Evolutionary conservation across 2,329 filamentous ascomycete species (phyloP).

Genomic region (Colletotrichum kahawae): DNA sequence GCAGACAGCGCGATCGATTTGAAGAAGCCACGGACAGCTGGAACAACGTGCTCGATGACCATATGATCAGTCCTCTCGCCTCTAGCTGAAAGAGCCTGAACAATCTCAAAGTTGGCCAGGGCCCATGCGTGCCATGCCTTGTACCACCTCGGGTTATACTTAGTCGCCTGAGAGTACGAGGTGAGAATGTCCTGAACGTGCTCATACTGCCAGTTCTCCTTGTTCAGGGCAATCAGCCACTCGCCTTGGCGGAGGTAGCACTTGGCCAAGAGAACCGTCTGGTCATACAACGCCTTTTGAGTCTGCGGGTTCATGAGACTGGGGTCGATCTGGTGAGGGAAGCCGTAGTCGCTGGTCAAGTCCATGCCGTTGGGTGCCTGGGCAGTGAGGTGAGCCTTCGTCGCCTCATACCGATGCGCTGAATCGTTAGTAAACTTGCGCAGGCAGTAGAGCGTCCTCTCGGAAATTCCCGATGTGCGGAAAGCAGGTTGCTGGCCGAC

Average conservation of each 20-base stretch:
- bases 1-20: slow-evolving; percentile 92
- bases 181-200: slow-evolving; percentile 86
- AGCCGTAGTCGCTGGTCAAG: slow-evolving; percentile 52
- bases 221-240: slow-evolving; percentile 87
- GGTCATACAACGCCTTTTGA: slow-evolving; percentile 61
- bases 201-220: slow-evolving; percentile 87
- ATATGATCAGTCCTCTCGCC: slow-evolving; percentile 61
- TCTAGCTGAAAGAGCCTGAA: slow-evolving; percentile 77
- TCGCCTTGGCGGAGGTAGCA: slow-evolving; percentile 96
- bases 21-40: slow-evolving; percentile 95
- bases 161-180: slow-evolving; percentile 91
- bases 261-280: slow-evolving; percentile 81
- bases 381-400: slow-evolving; percentile 53
- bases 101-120: slow-evolving; percentile 96
- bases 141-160: slow-evolving; percentile 95
- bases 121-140: slow-evolving; percentile 99
- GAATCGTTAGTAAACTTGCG: slow-evolving; percentile 66
- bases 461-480: slow-evolving; percentile 48
- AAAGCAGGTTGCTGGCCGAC: slow-evolving; percentile 67
- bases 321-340: slow-evolving; percentile 52
- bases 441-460: slow-evolving; percentile 64
- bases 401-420: slow-evolving; percentile 58
- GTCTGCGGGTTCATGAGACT: slow-evolving; percentile 52
- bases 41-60: slow-evolving; percentile 87
- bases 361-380: slow-evolving; percentile 52